Percentiles rank a stretch among this genome's conserved stretches.
phyloP scores from a whole-genome alignment of 345 rosid species.

The Tarenaya hassleriana region DNA sequence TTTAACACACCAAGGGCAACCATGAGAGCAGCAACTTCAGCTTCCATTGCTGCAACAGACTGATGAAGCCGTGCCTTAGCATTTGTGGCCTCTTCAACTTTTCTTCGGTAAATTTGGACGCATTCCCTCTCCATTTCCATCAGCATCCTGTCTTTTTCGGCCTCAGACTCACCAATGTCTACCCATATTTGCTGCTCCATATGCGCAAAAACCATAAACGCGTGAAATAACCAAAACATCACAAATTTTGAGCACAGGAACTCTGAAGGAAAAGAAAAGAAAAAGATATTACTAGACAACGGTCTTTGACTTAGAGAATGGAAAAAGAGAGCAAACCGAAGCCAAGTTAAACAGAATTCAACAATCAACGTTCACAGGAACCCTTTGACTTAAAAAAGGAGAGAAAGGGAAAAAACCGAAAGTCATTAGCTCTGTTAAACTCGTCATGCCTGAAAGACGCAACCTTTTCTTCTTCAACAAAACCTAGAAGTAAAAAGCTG shows the following conservation, averaged over 20 bases:
- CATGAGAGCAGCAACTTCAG: conserved; percentile 86
- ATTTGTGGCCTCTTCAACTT: conserved; percentile 90
- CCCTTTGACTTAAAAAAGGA: conserved; percentile 12
- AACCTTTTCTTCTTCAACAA: conserved; percentile 32
- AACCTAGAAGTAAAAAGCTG: conserved; percentile 11
- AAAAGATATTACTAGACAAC: conserved; percentile 2
- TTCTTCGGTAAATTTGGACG: conserved; percentile 78
- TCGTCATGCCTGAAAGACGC: conserved; percentile 34
- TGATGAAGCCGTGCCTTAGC: conserved; percentile 87
- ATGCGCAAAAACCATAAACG: not conserved
- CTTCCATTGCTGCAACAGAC: conserved; percentile 86
- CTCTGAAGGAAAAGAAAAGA: conserved; percentile 8
- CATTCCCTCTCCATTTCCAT: conserved; percentile 88
- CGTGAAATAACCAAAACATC: conserved; percentile 12
- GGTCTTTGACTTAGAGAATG: not conserved
- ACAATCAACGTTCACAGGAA: conserved; percentile 21
- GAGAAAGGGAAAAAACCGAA: conserved; percentile 19
- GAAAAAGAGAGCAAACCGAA: conserved; percentile 8
- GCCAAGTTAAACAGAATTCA: conserved; percentile 12
- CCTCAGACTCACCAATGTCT: conserved; percentile 89
- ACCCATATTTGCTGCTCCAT: conserved; percentile 89
- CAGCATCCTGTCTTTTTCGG: conserved; percentile 76
- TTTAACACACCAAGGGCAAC: conserved; percentile 83
- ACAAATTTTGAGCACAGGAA: not conserved
- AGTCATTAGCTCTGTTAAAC: conserved; percentile 33